Base-by-base conservation (phyloP, 148 eudicot genomes). In the Rhododendron ovatum region DNA sequence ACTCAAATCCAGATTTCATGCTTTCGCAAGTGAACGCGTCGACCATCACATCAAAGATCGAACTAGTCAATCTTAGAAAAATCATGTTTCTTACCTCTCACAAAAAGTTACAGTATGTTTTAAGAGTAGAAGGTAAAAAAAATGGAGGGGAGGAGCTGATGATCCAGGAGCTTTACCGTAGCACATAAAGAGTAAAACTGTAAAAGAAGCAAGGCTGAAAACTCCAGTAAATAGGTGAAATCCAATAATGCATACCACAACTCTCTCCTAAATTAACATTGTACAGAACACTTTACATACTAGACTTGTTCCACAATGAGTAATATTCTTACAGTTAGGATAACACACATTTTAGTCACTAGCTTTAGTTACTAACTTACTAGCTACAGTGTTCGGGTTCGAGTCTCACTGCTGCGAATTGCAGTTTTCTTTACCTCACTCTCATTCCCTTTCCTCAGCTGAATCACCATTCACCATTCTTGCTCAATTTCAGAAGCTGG, bases 401-500 rank as follows among this genome's bases (percentile, higher is more conserved):
- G 2, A 69, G 75, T 69, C 75, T 69, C 12, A 5, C 9, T 33
- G 18, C 76, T 10, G 74, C 35, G 13, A 67, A 11, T 22, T 59
- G 6, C 65, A 59, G 65, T 59, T 59, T 22, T 1, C 65, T 20
- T 22, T 59, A 1, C 22, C 61, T 55, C 22, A 55, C 61, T 2
- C 57, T 55, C 61, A 17, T 55, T 55, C 69, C 69, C 69, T 8
- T 61, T 17, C 69, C 26, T 20, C 28, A 6, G 7, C 26, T 7
- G 69, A 61, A 61, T 22, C n/a, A 67, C 20, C 2, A 71, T 14
- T 90, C 92, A 77, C 89, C 87, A 78, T 93, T 59, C 96, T 63
- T 93, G 93, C 88, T 94, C 98, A 41, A 94, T 94, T 79, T 94
- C 98, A 10, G 98, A 94, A 15, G 93, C 93, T 0, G 91, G 91